Percentiles rank a stretch among this genome's conserved stretches.
Evolutionary conservation across 495 filamentous ascomycete species (phyloP).

Genomic region (Choiromyces venosus): DNA sequence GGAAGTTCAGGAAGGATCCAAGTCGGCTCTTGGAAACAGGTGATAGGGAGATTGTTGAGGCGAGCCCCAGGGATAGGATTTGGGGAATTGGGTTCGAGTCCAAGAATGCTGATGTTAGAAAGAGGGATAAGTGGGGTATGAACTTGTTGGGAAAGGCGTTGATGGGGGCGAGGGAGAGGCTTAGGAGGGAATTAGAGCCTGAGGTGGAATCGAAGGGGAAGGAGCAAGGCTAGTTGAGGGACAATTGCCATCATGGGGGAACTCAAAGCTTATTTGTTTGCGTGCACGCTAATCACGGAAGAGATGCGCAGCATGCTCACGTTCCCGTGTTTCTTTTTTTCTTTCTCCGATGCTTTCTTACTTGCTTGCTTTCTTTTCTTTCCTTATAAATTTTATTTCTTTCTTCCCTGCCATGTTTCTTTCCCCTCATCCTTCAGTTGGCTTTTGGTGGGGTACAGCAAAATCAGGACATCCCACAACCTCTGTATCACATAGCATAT

Average conservation of each 20-base stretch:
- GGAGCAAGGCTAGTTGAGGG: neutral
- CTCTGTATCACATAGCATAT: neutral
- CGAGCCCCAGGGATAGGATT: slow-evolving; percentile 56
- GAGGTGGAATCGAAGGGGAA: slow-evolving; percentile 4
- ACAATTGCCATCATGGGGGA: neutral
- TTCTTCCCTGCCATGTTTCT: neutral
- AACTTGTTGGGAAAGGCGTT: slow-evolving; percentile 61
- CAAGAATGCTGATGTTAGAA: slow-evolving; percentile 44
- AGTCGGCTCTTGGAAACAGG: slow-evolving; percentile 55
- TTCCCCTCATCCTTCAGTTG: neutral
- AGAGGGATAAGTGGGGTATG: slow-evolving; percentile 52
- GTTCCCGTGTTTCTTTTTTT: neutral
- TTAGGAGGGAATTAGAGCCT: slow-evolving; percentile 22
- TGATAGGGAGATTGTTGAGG: slow-evolving; percentile 58
- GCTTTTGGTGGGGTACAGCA: neutral
- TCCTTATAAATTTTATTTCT: neutral
- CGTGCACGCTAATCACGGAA: neutral
- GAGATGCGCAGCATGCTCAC: neutral
- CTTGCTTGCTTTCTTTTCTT: neutral
- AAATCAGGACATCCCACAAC: neutral
- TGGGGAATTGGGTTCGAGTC: slow-evolving; percentile 63
- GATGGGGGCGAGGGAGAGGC: slow-evolving; percentile 25
- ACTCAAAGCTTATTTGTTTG: neutral
- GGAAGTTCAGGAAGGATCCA: slow-evolving; percentile 53
- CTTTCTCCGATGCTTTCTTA: neutral